These are phyloP conservation scores for Termitomyces heimii DNA, from an alignment of 768 basidiomycete genomes.

Conservation along the genomic window DNA sequence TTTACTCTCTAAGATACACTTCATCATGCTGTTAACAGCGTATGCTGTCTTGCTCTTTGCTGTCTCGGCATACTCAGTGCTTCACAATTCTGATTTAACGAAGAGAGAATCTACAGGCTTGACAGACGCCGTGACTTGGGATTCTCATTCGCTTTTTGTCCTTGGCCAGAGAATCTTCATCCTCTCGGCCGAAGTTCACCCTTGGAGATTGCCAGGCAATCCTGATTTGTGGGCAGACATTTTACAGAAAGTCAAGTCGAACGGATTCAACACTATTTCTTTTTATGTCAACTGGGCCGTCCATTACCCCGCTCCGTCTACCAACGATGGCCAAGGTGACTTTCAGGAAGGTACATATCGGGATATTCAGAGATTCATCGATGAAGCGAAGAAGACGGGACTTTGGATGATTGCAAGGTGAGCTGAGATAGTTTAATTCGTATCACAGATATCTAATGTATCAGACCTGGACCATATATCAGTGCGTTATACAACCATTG, in stretches of 20 bases:
- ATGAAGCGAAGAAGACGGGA: slow-evolving; percentile 44
- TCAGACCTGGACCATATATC: slow-evolving; percentile 47
- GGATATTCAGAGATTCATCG: slow-evolving; percentile 46
- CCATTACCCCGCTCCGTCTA: slow-evolving; percentile 41
- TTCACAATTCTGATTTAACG: slow-evolving; percentile 1
- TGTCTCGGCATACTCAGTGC: slow-evolving; percentile 4
- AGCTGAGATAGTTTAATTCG: not conserved
- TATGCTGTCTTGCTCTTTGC: slow-evolving; percentile 9
- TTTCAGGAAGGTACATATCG: slow-evolving; percentile 44
- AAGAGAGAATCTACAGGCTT: slow-evolving; percentile 36
- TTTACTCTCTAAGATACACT: not conserved
- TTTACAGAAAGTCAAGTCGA: slow-evolving; percentile 57
- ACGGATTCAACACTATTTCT: slow-evolving; percentile 57
- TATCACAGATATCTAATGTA: not conserved
- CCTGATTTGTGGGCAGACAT: slow-evolving; percentile 53
- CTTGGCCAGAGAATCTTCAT: slow-evolving; percentile 52
- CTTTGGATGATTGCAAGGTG: slow-evolving; percentile 53
- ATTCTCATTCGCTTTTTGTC: slow-evolving; percentile 52
- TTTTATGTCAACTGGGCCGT: slow-evolving; percentile 58
- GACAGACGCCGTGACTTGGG: slow-evolving; percentile 50
- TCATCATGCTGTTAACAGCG: slow-evolving; percentile 6
- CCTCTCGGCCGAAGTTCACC: slow-evolving; percentile 57
- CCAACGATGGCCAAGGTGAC: slow-evolving; percentile 38
- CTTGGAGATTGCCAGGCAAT: slow-evolving; percentile 49
- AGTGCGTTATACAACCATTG: slow-evolving; percentile 22